Evolutionary conservation across 2,329 filamentous ascomycete genomes (phyloP), one percentile per base, ranked within the genome.

Genomic region (Tolypocladium endophyticum): DNA sequence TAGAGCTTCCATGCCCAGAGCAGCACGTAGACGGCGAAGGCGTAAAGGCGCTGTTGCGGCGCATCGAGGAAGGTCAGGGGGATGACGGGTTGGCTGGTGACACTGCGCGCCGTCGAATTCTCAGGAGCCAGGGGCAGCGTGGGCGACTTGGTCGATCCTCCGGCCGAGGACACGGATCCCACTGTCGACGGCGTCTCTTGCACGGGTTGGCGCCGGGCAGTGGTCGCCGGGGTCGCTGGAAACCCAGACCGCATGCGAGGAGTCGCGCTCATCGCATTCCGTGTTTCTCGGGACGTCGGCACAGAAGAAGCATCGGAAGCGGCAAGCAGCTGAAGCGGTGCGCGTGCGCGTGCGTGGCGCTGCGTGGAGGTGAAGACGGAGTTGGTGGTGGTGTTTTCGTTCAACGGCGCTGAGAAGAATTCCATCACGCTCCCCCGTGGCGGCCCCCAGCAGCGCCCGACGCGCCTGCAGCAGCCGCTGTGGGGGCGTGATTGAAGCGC

Each of bases 31-130:
- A 96, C 75, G n/a, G 85, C 87, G 63, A 88, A 83, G 55, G 91
- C 87, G 72, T 96, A 97, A 67, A 96, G 83, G 59, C 94, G 86
- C 76, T 99, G 94, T 58, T 89, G 89, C 8, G 94, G 93, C 54
- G 90, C 90, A 77, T 97, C 93, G 72, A 97, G 81, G 55, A 96
- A 77, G 64, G 85, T 83, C 64, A 90, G 79, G 16, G 94, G 89
- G 68, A 99, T 92, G 59, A 96, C 76, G 39, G 94, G 92, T 58
- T 77, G 70, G 64, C 66, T 71, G 45, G 63, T 63, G 59, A 69
- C 63, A 35, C 62, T 59, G 45, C 67, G 64, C 60, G 64, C 58
- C 55, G 68, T 61, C 30, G 66, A 66, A 63, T 73, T 75, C 59
- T 79, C 76, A 47, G 79, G 81, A 14, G 79, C 81, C 16, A 75